A percentile compares a stretch with the other conserved stretches of the same genome.
Conservation (phyloP, 2,329 filamentous ascomycete genomes). For the Neofusicoccum umdonicola region DNA sequence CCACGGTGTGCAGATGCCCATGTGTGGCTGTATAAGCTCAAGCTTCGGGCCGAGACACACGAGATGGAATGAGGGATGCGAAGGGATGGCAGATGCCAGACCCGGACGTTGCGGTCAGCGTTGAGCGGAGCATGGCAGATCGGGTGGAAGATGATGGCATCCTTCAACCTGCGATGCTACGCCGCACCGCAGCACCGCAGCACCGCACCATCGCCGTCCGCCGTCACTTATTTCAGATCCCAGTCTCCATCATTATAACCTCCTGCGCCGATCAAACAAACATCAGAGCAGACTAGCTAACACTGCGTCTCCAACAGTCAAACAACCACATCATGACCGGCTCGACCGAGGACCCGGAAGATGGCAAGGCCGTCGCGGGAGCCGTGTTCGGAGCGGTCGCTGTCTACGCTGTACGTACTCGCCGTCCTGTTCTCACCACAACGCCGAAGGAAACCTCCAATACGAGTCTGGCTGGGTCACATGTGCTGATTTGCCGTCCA, state of each 20-base stretch:
- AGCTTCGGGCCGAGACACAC: no score
- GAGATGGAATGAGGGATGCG: no score
- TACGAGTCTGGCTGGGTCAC: no score
- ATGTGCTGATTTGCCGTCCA: constrained; percentile 36
- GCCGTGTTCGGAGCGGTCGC: constrained; percentile 86
- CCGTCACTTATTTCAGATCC: neutral
- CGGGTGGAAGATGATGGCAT: neutral
- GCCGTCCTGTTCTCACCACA: neutral
- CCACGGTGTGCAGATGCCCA: no score
- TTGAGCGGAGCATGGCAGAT: no score
- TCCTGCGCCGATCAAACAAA: neutral
- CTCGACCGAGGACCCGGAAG: constrained; percentile 63
- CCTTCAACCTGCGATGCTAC: neutral
- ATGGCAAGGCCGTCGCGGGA: constrained; percentile 74
- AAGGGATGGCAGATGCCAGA: no score
- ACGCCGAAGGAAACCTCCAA: no score
- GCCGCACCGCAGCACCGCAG: neutral
- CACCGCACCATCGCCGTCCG: neutral
- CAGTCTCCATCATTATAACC: neutral
- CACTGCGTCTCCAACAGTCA: constrained; percentile 36
- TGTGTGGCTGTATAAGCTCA: no score
- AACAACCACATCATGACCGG: constrained; percentile 85
- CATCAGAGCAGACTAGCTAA: constrained; percentile 21
- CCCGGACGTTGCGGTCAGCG: neutral
- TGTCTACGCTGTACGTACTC: constrained; percentile 75